Evolutionary conservation across 139 green algal genomes (phyloP).

Genomic region (Bryopsis sp.): DNA sequence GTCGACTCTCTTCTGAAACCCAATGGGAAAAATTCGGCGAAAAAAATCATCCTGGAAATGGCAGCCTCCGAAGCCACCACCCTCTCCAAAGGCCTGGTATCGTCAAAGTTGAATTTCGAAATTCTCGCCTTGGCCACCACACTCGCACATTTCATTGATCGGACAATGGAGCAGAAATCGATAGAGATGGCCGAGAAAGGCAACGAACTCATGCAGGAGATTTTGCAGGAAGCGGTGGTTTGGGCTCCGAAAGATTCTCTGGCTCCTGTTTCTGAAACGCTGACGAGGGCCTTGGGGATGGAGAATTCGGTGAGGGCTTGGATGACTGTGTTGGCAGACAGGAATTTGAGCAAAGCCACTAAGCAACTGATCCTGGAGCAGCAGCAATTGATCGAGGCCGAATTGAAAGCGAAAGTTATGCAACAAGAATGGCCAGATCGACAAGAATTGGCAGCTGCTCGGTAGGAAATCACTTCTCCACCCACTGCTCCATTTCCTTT

Average conservation of each 20-base stretch:
- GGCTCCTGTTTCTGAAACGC: background rate
- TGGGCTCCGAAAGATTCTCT: background rate
- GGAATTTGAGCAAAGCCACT: slow-evolving; percentile 5
- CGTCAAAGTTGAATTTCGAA: too few relatives aligned
- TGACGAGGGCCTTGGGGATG: background rate
- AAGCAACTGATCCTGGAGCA: background rate
- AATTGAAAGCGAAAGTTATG: background rate
- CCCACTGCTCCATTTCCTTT: background rate
- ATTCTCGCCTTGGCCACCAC: too few relatives aligned
- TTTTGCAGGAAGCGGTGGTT: background rate
- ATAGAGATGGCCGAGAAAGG: too few relatives aligned
- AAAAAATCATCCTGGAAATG: too few relatives aligned
- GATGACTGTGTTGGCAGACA: background rate
- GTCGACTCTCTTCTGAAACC: too few relatives aligned
- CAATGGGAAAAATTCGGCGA: too few relatives aligned
- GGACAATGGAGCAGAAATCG: too few relatives aligned
- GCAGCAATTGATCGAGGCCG: slow-evolving; percentile 1
- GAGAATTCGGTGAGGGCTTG: background rate
- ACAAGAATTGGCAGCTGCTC: background rate
- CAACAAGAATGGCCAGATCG: slow-evolving; percentile 18
- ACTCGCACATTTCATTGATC: too few relatives aligned
- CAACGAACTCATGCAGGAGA: background rate
- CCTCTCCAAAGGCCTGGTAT: too few relatives aligned
- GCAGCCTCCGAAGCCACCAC: too few relatives aligned
- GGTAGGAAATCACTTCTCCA: background rate